Evolutionary conservation across 495 filamentous ascomycete genomes (phyloP), one percentile per base, ranked within the genome.

Genomic region (Tuber borchii): DNA sequence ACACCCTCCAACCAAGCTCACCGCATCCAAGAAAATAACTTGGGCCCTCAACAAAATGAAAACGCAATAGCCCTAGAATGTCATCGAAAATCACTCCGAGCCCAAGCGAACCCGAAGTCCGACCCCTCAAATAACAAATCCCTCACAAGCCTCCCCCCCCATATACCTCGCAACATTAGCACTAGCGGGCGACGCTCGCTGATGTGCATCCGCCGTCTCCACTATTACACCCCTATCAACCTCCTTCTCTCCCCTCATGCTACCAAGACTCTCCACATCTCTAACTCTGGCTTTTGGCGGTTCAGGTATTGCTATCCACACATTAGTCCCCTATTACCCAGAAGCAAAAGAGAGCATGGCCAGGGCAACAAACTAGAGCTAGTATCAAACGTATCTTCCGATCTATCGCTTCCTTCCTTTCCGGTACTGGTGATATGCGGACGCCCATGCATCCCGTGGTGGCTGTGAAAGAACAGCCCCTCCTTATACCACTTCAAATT

Each of bases 171-270:
- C 78, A 70, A 75, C 68, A 44, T 61, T 56, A 69, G 14, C 37
- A 19, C 78, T 81, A 22, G 72, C 71, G 48, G 70, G 8, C 8
- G 78, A 34, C 70, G 77, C 74, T 37, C 37, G 56, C 22, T 70
- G 73, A 45, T 76, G 51, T 34, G 74, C 78, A 34, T 81, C 74
- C 10, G 74, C 78, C 14, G 72, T 70, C 44, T 44, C 70, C 10
- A 80, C 22, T 9, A 79, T 17, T 10, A 61, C 12, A 20, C 6
- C 22, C 45, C 26, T 20, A 40, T 42, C 44, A 51, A 39, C 17
- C 4, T 19, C 71, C 22, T 16, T 43, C 43, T 56, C 72, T 16
- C 44, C 45, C 39, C 20, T 56, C 20, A 20, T 34, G n/a, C 26
- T 73, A 6, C 72, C 8, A 14, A 40, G 10, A 10, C 71, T 22